These are phyloP conservation scores for Calocybe gangraenosa DNA, from an alignment of 768 basidiomycete species.

Conservation along the genomic window DNA sequence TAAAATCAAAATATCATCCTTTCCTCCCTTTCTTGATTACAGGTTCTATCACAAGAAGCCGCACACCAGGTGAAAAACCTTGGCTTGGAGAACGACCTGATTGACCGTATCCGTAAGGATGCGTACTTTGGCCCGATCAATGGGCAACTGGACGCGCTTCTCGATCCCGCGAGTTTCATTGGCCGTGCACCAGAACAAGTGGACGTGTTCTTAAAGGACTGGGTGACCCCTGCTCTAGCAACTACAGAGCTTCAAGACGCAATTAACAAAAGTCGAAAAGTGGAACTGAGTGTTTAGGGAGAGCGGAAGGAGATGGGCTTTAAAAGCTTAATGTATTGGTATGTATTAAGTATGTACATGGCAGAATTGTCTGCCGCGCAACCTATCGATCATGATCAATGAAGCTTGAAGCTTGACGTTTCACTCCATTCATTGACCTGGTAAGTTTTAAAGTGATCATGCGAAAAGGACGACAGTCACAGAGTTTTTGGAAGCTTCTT, in stretches of 20 bases:
- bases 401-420: too few relatives aligned
- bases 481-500: too few relatives aligned
- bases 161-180: conserved; percentile 87
- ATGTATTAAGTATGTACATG: background rate
- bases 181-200: conserved; percentile 96
- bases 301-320: background rate
- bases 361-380: too few relatives aligned
- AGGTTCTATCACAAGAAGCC: conserved; percentile 94
- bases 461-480: too few relatives aligned
- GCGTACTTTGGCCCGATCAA: conserved; percentile 91
- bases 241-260: conserved; percentile 51
- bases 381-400: too few relatives aligned
- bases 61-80: conserved; percentile 92
- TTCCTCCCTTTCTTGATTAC: background rate
- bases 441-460: too few relatives aligned
- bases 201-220: conserved; percentile 79
- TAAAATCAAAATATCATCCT: background rate
- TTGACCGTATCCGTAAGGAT: conserved; percentile 77
- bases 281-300: conserved; percentile 61
- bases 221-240: conserved; percentile 82
- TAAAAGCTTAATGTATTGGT: conserved; percentile 4
- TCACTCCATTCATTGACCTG: too few relatives aligned
- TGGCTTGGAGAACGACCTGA: conserved; percentile 93
- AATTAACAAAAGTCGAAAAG: conserved; percentile 46
- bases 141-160: conserved; percentile 65